Conservation (phyloP, 2,329 filamentous ascomycete genomes). For the Rhexocercosporidium sp. region DNA sequence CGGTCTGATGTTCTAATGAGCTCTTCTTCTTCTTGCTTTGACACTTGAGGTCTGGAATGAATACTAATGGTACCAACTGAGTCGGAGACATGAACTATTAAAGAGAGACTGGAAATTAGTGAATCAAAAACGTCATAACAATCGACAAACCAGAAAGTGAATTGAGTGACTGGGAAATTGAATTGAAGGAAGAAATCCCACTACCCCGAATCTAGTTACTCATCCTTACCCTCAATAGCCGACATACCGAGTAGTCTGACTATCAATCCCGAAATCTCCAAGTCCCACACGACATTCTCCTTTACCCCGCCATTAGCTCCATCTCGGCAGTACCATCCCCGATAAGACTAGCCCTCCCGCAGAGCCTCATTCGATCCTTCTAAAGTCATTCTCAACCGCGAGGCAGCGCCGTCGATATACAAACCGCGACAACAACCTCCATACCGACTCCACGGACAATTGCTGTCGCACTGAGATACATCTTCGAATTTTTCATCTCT, state of each 20-base stretch:
- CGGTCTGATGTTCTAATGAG: too few species aligned
- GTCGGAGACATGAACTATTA: too few species aligned
- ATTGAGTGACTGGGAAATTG: not conserved
- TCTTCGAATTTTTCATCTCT: not conserved
- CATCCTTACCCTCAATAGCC: not conserved
- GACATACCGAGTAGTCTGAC: not conserved
- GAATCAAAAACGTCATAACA: too few species aligned
- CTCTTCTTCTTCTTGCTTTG: too few species aligned
- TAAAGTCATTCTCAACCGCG: not conserved
- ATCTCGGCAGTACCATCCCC: not conserved
- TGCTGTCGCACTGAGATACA: not conserved
- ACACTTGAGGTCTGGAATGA: too few species aligned
- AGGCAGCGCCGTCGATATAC: not conserved
- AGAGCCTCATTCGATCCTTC: constrained; percentile 27
- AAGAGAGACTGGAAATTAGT: too few species aligned
- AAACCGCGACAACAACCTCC: constrained; percentile 6
- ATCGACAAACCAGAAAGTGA: not conserved
- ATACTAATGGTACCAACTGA: too few species aligned
- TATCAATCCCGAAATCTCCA: not conserved
- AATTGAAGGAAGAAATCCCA: too few species aligned
- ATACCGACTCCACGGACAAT: not conserved
- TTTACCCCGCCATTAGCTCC: constrained; percentile 9
- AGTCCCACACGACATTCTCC: not conserved
- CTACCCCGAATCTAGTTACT: not conserved
- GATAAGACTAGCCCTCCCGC: constrained; percentile 27